phyloP scores from a whole-genome alignment of 2,329 filamentous ascomycete genomes.

The Juglanconis juglandina region DNA sequence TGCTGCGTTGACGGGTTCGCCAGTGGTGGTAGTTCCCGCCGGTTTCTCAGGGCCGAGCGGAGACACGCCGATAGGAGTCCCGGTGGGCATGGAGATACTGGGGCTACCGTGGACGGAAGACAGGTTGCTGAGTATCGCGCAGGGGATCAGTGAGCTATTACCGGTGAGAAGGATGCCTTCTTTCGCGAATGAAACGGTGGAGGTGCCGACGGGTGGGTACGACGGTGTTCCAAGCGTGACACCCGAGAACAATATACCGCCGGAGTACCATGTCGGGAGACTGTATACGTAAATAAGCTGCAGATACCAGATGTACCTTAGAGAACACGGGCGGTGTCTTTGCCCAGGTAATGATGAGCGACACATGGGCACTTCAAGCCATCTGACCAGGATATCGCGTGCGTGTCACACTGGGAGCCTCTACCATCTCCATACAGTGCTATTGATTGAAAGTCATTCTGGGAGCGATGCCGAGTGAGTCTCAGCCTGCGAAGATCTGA shows the following conservation, averaged over 20 bases:
- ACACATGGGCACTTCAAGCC: no score
- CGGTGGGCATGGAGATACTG: conserved; percentile 63
- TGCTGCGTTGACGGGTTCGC: conserved; percentile 38
- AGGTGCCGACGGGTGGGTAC: conserved; percentile 37
- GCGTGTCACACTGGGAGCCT: no score
- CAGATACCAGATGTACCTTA: not conserved
- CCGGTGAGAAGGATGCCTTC: conserved; percentile 44
- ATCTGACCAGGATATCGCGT: no score
- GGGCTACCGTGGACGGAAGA: conserved; percentile 54
- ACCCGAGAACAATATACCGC: conserved; percentile 41
- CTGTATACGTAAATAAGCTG: conserved; percentile 20
- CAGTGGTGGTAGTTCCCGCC: conserved; percentile 45
- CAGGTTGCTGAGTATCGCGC: conserved; percentile 52
- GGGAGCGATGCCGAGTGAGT: no score
- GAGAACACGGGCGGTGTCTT: no score
- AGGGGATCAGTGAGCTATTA: conserved; percentile 42
- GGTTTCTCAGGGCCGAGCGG: conserved; percentile 48
- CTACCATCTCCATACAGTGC: no score
- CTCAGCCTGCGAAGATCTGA: no score
- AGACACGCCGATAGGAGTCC: conserved; percentile 54
- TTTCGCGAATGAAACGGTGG: conserved; percentile 11
- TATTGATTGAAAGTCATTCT: no score
- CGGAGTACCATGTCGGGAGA: conserved; percentile 46
- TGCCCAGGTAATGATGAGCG: no score
- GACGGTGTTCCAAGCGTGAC: conserved; percentile 40